A percentile compares a stretch with the other conserved stretches of the same genome.
Conservation (phyloP, 1,284 basidiomycete genomes). For the Coniferiporia sulphurascens region DNA sequence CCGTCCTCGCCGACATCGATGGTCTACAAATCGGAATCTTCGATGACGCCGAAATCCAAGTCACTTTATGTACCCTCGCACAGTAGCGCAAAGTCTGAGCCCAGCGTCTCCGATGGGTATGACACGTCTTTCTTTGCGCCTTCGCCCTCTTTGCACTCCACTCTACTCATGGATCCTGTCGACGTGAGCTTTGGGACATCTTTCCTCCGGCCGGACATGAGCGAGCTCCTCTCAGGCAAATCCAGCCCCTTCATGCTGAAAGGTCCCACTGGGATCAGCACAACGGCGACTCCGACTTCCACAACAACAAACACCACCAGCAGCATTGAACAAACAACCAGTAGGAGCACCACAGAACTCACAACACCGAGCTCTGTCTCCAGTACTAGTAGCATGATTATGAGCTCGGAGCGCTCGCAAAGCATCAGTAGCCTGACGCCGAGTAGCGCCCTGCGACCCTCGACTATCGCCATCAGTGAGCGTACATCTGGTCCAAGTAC, state of each 20-base stretch:
- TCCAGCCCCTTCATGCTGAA: conserved; percentile 15
- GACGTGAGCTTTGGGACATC: conserved; percentile 60
- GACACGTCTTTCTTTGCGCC: conserved; percentile 64
- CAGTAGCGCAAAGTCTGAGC: conserved; percentile 7
- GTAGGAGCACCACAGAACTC: conserved; percentile 17
- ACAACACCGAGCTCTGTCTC: background rate
- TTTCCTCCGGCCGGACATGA: conserved; percentile 30
- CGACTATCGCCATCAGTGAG: background rate
- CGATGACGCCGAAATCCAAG: conserved; percentile 9
- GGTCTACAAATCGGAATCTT: conserved; percentile 6
- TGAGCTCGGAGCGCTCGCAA: background rate
- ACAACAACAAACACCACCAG: conserved; percentile 4
- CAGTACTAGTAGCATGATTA: conserved; percentile 8
- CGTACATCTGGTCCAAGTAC: background rate
- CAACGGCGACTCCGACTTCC: conserved; percentile 14
- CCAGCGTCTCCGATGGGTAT: conserved; percentile 54
- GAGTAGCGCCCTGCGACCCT: background rate
- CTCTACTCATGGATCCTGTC: conserved; percentile 49
- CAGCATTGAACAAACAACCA: conserved; percentile 3
- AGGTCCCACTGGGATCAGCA: conserved; percentile 1
- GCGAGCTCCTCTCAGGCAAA: conserved; percentile 7
- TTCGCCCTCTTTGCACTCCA: conserved; percentile 57
- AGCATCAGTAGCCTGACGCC: conserved; percentile 8
- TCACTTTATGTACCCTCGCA: conserved; percentile 18
- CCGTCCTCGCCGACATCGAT: conserved; percentile 18